Base-by-base conservation (phyloP, 2,329 filamentous ascomycete species). In the Aspergillus intermedius region DNA sequence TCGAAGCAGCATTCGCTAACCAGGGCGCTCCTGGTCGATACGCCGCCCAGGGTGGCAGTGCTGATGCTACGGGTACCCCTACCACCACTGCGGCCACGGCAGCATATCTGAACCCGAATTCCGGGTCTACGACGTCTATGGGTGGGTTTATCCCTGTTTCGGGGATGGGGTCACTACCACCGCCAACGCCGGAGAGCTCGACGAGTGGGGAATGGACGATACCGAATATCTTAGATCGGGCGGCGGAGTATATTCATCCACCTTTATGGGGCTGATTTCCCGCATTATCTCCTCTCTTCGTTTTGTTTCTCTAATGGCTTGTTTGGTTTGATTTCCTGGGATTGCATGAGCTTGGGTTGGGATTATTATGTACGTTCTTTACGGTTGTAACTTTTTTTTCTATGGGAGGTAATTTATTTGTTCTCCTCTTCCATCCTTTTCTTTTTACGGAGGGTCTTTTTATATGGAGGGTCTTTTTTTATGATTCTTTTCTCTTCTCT, bases 171-270 rank as follows among this genome's bases (percentile, higher is more conserved):
- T 71, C 70, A 4, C 54, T 71, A 15, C 68, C 69, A 5, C 71
- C 72, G 3, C 70, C 71, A n/a, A 75, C 73, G 0, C 72, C 73
- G 0, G 73, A 75, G 50, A 74, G 71, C 54, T 71, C 71, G n/a
- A 68, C 64, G 22, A 73, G 72, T 49, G 64, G 69, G 19, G 72
- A 75, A 49, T 75, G 72, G 73, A 66, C 68, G 42, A 67, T 70
- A 32, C 70, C 69, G 3, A 74, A 71, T 49, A 58, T 75, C n/a
- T 48, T 74, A 10, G 72, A 74, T 49, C 64, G 72, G 12, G 72
- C 72, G 32, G 62, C 68, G n/a, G 71, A 75, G 57, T 75, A 74
- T 54, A 74, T 75, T 9, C 72, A 74, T 49, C 71, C 73, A 13
- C 71, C 72, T 2, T 56, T 75, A 10, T 75, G 73, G 73, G 59